Percentiles rank a stretch among this genome's conserved stretches.
Conservation (phyloP, 2,329 filamentous ascomycete species). For the Colletotrichum falcatum region DNA sequence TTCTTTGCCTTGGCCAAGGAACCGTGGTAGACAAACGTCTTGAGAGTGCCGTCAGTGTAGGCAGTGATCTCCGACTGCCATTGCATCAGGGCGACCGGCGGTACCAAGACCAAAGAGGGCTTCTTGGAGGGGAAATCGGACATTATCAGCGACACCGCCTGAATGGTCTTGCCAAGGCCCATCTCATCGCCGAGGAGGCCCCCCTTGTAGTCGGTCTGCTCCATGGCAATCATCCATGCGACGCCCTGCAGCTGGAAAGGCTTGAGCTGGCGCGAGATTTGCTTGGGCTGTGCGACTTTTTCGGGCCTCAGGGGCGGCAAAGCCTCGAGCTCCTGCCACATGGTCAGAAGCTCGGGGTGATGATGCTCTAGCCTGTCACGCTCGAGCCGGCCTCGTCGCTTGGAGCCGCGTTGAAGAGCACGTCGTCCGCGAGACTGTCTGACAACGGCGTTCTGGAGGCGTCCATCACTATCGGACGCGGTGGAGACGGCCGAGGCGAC, state of each 20-base stretch:
- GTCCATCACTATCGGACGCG: constrained; percentile 7
- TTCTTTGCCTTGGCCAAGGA: constrained; percentile 86
- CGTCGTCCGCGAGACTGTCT: constrained; percentile 49
- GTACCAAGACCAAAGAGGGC: constrained; percentile 89
- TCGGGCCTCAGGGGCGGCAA: constrained; percentile 73
- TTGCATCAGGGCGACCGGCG: constrained; percentile 94
- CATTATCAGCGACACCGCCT: constrained; percentile 98
- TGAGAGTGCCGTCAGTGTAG: constrained; percentile 88
- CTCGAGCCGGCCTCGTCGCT: constrained; percentile 55
- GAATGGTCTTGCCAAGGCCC: constrained; percentile 98
- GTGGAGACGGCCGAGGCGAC: constrained; percentile 12
- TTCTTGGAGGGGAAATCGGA: constrained; percentile 86
- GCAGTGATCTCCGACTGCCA: constrained; percentile 87
- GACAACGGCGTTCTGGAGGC: constrained; percentile 18
- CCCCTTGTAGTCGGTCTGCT: constrained; percentile 85
- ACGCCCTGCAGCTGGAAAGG: constrained; percentile 94
- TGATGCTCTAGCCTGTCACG: constrained; percentile 77
- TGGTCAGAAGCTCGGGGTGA: constrained; percentile 83
- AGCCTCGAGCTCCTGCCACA: constrained; percentile 84
- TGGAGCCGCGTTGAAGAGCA: constrained; percentile 47
- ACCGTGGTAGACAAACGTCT: constrained; percentile 90
- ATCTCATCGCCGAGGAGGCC: constrained; percentile 97
- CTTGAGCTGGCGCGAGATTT: constrained; percentile 87
- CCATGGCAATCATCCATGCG: constrained; percentile 94
- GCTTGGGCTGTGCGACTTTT: constrained; percentile 76